Evolutionary conservation across 2,329 filamentous ascomycete genomes (phyloP).

Genomic region (Aspergillus tanneri): DNA sequence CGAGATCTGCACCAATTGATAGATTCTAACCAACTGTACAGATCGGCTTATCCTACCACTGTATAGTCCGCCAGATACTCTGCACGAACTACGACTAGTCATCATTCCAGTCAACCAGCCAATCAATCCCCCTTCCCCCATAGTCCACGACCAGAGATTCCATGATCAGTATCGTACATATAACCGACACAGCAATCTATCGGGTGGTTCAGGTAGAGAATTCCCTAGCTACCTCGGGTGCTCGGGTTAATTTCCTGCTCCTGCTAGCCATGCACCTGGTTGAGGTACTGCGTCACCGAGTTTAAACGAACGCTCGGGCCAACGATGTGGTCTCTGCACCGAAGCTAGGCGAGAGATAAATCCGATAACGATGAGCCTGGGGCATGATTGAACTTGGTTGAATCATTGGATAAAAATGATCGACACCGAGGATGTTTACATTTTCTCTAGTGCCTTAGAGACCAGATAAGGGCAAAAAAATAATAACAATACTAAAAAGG

Average conservation of each 20-base stretch:
- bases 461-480: background rate
- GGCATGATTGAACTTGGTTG: too few relatives aligned
- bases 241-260: conserved; percentile 21
- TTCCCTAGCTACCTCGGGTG: conserved; percentile 21
- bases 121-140: background rate
- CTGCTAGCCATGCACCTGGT: background rate
- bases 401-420: background rate
- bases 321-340: conserved; percentile 1
- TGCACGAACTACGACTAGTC: background rate
- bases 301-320: conserved; percentile 1
- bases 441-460: background rate
- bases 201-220: conserved; percentile 18
- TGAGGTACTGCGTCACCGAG: background rate
- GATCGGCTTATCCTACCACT: background rate
- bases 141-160: background rate
- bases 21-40: background rate
- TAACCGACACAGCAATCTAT: conserved; percentile 17
- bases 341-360: conserved; percentile 10
- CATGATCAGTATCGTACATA: conserved; percentile 3
- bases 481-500: background rate
- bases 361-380: background rate
- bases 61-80: too few relatives aligned
- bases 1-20: too few relatives aligned
- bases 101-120: background rate
- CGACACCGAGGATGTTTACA: background rate